A percentile compares a stretch with the other conserved stretches of the same genome.
Evolutionary conservation across 2,329 filamentous ascomycete genomes (phyloP).

Genomic region (Tolypocladium inflatum): DNA sequence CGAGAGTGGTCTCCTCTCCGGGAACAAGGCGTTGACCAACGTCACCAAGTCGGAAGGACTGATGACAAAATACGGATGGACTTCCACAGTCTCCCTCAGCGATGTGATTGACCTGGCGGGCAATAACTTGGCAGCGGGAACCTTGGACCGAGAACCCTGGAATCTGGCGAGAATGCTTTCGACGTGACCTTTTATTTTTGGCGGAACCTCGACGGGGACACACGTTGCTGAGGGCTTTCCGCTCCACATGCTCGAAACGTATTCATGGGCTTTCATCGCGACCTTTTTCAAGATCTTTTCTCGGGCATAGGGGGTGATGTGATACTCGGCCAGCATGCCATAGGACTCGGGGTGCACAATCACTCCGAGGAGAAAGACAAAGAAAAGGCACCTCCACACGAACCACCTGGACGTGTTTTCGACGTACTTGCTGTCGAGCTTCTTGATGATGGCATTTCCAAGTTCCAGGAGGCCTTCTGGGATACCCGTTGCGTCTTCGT

Average conservation of each 20-base stretch:
- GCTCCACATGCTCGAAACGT: conserved; percentile 72
- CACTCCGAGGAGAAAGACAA: conserved; percentile 72
- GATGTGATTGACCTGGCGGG: conserved; percentile 65
- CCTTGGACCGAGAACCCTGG: conserved; percentile 39
- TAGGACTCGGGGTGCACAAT: conserved; percentile 82
- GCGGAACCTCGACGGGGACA: conserved; percentile 37
- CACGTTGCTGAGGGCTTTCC: conserved; percentile 49
- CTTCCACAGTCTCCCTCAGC: conserved; percentile 65
- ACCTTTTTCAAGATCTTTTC: conserved; percentile 75
- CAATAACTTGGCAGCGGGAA: conserved; percentile 48
- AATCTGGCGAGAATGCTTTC: conserved; percentile 63
- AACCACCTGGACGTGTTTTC: conserved; percentile 74
- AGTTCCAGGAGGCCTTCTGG: conserved; percentile 79
- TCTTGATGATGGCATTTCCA: conserved; percentile 71
- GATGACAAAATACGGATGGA: conserved; percentile 71
- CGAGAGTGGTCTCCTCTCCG: conserved; percentile 58
- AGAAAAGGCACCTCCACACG: conserved; percentile 86
- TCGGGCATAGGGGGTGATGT: conserved; percentile 83
- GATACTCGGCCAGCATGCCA: conserved; percentile 75
- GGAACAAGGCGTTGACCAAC: conserved; percentile 75
- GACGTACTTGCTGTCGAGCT: conserved; percentile 62
- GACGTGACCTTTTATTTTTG: conserved; percentile 57
- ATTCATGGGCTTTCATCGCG: conserved; percentile 67
- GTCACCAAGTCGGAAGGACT: conserved; percentile 72
- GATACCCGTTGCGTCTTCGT: conserved; percentile 74